Conservation (phyloP, 108 stramenopile genomes). For the Epipyxis sp. region DNA sequence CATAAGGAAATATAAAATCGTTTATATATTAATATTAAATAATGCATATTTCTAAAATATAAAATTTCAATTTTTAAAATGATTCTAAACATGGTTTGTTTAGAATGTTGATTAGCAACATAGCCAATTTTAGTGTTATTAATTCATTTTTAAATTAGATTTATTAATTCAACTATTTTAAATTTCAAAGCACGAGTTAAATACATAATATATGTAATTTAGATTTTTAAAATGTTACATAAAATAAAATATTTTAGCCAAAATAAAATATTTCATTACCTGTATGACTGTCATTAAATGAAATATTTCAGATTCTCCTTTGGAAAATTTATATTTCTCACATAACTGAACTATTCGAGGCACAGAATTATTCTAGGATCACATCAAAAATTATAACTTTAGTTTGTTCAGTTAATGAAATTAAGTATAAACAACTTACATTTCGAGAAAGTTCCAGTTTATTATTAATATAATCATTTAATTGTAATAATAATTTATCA, state of each 20-base stretch:
- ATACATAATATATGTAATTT: no score
- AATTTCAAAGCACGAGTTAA: no score
- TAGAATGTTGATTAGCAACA: no score
- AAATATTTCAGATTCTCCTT: not conserved
- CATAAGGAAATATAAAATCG: not conserved
- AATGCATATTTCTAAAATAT: no score
- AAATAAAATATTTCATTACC: not conserved
- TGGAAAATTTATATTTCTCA: not conserved
- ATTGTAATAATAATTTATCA: not conserved
- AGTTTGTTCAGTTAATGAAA: not conserved
- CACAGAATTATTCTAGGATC: not conserved
- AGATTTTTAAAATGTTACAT: no score
- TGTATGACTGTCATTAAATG: not conserved
- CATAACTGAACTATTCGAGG: constrained; percentile 24
- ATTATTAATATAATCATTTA: not conserved
- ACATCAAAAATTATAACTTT: not conserved
- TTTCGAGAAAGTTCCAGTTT: not conserved
- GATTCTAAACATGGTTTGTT: no score
- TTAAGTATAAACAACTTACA: not conserved
- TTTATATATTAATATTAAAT: no score
- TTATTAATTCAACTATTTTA: no score
- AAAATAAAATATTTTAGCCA: no score
- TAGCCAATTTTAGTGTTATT: no score
- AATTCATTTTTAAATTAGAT: no score
- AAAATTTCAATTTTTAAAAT: no score